Evolutionary conservation across 345 rosid genomes (phyloP).

Genomic region (Luvunga scandens): DNA sequence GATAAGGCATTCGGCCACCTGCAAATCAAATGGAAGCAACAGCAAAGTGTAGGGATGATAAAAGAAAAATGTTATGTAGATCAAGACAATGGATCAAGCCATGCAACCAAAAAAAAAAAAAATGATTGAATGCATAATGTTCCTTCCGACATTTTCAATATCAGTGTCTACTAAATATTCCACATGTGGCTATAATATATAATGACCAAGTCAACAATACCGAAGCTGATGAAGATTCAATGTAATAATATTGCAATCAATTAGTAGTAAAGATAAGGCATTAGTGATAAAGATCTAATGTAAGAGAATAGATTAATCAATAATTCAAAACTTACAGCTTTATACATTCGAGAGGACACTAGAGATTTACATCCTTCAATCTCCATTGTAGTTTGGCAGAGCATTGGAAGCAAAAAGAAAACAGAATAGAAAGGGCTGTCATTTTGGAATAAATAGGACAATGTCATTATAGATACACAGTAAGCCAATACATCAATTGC

Average conservation of each 20-base stretch:
- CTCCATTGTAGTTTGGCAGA: constrained; percentile 80
- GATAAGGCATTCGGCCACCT: constrained; percentile 76
- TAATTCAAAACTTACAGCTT: constrained; percentile 49
- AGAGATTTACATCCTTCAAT: constrained; percentile 63
- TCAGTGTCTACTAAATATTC: background rate
- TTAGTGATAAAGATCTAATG: background rate
- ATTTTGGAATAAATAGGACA: constrained; percentile 16
- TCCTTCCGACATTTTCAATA: background rate
- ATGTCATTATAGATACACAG: constrained; percentile 21
- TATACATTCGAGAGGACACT: constrained; percentile 56
- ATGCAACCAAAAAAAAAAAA: background rate
- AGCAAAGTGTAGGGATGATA: background rate
- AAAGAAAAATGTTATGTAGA: background rate
- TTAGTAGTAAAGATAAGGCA: constrained; percentile 1
- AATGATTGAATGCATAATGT: background rate
- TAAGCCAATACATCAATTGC: background rate
- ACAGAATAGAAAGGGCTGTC: constrained; percentile 68
- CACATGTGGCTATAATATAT: background rate
- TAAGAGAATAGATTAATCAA: constrained; percentile 6
- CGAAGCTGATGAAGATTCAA: constrained; percentile 3
- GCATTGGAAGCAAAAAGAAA: constrained; percentile 83
- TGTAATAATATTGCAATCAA: background rate
- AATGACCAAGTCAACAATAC: background rate
- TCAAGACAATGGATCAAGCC: background rate
- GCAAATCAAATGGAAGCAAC: constrained; percentile 15